Evolutionary conservation across 164 flowering plant species (phyloP), one percentile per base, ranked within the genome.

Genomic region (Nymphaea colorata): DNA sequence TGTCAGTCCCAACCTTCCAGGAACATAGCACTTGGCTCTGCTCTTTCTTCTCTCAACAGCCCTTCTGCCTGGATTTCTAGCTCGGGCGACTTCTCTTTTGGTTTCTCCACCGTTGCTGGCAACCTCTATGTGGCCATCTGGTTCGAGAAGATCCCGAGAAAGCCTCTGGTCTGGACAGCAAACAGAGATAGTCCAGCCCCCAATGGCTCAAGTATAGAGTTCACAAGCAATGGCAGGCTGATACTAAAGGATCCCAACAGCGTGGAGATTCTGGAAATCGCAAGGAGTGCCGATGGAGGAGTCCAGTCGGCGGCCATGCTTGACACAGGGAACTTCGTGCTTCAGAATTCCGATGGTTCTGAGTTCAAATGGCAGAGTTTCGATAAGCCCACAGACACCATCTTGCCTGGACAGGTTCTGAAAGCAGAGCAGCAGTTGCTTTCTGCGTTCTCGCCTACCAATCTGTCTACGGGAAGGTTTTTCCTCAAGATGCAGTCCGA

Each of bases 291-390:
- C 12, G 63, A 42, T 10, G 65, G 57, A 42, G 66, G 66, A 0
- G 77, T 64, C 12, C 42, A 70, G 43, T 69, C 76, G 62, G 85
- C 74, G 5, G 70, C 78, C 57, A 72, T 82, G 83, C 84, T 76
- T 17, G 82, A 84, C 59, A 74, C 73, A 3, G 88, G 88, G 7
- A 84, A 80, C 67, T 76, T 84, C 42, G 73, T 80, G 17, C 71
- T 83, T 42, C 66, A 44, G 1, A 14, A 67, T 62, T 3, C 16
- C 8, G 64, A 69, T 12, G 57, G 14, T 15, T 51, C 57, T 12
- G 61, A 3, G 43, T 17, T 44, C 60, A 61, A 60, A 7, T 68
- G 70, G 70, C 42, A 45, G 14, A 68, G 55, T 62, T 68, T 68
- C 8, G 45, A 16, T 36, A 25, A 5, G 1, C 70, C 70, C 0